These are phyloP conservation scores for Mycena maculata DNA, from an alignment of 768 basidiomycete genomes.

Conservation along the genomic window DNA sequence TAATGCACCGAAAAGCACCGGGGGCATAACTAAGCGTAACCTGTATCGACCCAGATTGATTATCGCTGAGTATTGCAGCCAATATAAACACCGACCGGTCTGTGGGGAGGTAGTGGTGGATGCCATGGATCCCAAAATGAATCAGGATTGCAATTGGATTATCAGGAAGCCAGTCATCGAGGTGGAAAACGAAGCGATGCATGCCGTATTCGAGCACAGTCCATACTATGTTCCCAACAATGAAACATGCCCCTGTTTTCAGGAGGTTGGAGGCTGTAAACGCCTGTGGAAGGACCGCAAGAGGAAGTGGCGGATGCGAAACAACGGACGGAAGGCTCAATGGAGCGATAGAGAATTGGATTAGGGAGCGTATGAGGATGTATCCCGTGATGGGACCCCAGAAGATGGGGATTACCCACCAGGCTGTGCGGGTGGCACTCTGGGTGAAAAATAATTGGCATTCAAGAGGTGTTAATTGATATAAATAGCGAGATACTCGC, in stretches of 20 bases:
- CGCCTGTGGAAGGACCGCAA: conserved; percentile 58
- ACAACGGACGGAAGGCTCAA: conserved; percentile 72
- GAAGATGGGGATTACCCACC: conserved; percentile 92
- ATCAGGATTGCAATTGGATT: conserved; percentile 78
- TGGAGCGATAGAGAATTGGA: conserved; percentile 74
- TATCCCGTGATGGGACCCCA: conserved; percentile 91
- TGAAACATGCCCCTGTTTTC: conserved; percentile 75
- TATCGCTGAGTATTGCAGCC: background rate
- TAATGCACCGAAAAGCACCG: conserved; percentile 78
- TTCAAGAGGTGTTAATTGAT: no score
- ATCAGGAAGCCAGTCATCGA: conserved; percentile 90
- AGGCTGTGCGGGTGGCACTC: conserved; percentile 75
- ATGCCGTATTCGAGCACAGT: conserved; percentile 91
- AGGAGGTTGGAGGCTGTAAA: conserved; percentile 59
- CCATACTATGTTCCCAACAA: conserved; percentile 90
- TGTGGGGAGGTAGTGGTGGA: conserved; percentile 98
- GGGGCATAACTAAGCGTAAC: conserved; percentile 96
- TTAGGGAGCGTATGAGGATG: conserved; percentile 80
- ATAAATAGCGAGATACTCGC: conserved; percentile 50
- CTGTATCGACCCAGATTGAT: conserved; percentile 33
- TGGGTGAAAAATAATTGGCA: no score
- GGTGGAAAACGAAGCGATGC: conserved; percentile 97
- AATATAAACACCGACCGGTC: conserved; percentile 52
- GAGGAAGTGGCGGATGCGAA: conserved; percentile 65
- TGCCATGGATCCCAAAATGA: conserved; percentile 94